Evolutionary conservation across 2,329 filamentous ascomycete species (phyloP).

Genomic region (Alternaria longipes): DNA sequence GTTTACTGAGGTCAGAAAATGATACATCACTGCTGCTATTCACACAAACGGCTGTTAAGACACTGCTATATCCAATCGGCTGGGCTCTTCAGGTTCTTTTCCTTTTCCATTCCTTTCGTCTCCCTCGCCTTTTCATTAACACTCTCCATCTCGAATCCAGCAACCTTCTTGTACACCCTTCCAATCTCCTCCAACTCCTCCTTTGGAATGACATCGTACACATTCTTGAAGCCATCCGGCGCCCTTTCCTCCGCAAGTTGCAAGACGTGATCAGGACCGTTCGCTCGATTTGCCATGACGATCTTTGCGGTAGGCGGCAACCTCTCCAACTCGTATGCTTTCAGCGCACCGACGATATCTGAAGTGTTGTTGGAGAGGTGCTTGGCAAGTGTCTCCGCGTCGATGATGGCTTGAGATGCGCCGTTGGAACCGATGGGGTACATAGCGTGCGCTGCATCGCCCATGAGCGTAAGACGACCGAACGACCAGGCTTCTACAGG

Average conservation of each 20-base stretch:
- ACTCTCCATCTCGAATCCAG: conserved; percentile 58
- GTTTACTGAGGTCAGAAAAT: not conserved
- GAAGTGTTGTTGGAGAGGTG: conserved; percentile 39
- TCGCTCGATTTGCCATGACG: conserved; percentile 58
- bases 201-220: conserved; percentile 54
- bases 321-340: conserved; percentile 52
- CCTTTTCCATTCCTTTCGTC: conserved; percentile 41
- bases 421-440: conserved; percentile 58
- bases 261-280: conserved; percentile 59
- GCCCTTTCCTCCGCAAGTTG: conserved; percentile 58
- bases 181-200: conserved; percentile 54
- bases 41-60: not conserved
- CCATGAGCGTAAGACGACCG: conserved; percentile 49
- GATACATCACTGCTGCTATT: not conserved
- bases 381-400: conserved; percentile 53
- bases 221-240: conserved; percentile 50
- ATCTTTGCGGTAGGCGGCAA: conserved; percentile 57
- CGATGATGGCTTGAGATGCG: conserved; percentile 57
- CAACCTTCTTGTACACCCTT: conserved; percentile 51
- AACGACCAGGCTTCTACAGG: conserved; percentile 54
- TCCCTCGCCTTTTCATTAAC: conserved; percentile 54
- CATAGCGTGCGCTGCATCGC: conserved; percentile 55
- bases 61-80: conserved; percentile 30
- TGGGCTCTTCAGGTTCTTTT: conserved; percentile 29
- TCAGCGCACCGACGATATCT: conserved; percentile 47